Evolutionary conservation across 1,139 yeast genomes (phyloP), one percentile per base, ranked within the genome.

Genomic region (Pichia sp.): DNA sequence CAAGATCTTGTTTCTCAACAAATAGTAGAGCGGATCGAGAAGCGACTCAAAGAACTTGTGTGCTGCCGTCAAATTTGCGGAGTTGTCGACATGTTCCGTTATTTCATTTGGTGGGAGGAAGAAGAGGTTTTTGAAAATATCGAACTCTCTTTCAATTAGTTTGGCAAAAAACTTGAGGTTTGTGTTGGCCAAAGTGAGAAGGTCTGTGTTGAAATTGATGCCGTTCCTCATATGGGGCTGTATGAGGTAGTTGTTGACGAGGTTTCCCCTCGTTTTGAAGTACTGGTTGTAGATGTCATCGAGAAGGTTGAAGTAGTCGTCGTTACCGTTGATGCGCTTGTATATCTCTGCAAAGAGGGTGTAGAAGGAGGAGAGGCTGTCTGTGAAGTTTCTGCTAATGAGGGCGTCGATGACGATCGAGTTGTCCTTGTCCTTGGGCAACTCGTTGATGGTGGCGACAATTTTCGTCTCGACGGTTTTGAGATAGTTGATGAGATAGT

Each of bases 1-100:
- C 40, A 90, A 73, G 2, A 88, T 79, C 47, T 78, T 72, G 53
- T 82, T 78, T 55, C 97, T 74, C 31, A 88, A 67, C 1, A 74
- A 68, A 59, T 87, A 95, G 62, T 89, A 86, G 26, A 91, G 70
- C 0, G 96, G 95, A 44, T 89, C 96, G 72, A 44, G 45, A 3
- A 5, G 87, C 61, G 73, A 75, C 44, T 75, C 78, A 54, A 87
- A 77, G 80, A 88, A 88, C 12, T 71, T 70, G 56, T 75, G 72
- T 50, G 83, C 69, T 23, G 62, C 60, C 21, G 59, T 52, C 36
- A 59, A 44, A 45, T 64, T 65, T 13, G 57, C 55, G 6, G 59
- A 46, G 49, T 68, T 67, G 43, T 64, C 65, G 12, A 58, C 28
- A 2, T 43, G 43, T 3, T 49, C 51, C 6, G 56, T 58, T 3